Evolutionary conservation across 768 basidiomycete genomes (phyloP), one percentile per base, ranked within the genome.

Genomic region (Boletus rubescentipes): DNA sequence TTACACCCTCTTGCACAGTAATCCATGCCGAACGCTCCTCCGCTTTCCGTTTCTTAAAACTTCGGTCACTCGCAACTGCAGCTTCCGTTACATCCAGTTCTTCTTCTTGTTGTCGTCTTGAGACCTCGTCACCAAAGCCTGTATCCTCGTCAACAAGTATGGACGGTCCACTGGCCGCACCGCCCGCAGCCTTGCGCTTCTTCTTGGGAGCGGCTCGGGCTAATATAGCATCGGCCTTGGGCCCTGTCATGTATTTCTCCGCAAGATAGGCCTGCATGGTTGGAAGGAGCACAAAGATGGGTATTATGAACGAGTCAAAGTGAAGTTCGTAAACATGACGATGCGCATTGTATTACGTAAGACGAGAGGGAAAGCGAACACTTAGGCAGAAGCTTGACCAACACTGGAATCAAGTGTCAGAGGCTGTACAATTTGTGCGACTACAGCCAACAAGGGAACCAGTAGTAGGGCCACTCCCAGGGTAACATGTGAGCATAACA

Each of bases 211-310:
- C 76, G 0, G 80, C 69, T 41, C 83, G 83, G 4, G 93, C 77
- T 9, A 98, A 78, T 58, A 98, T 98, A 7, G 93, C 94, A 61
- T 98, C 96, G 2, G 95, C 93, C 65, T 98, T 98, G 0, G 92
- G 85, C 1, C 96, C 96, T 6, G 93, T 86, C 94, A 98, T 96
- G 75, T 98, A 98, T 58, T 91, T 92, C 59, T 87, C 81, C 0
- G 92, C 92, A 16, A 95, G 80, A 68, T 95, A 95, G 21, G 90
- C 78, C 68, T 93, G 87, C 75, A 95, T 79, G 37, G 59, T 64
- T 46, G 39, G 26, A 2, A 20, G 34, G 11, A 7, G 14, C 6
- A 26, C 26, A 26, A 26, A 26, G 26, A 26, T 26, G 26, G 26
- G 26, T 26, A 26, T 26, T 26, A 26, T 6, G 21, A 23, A 20